Evolutionary conservation across 306 rosid genomes (phyloP).

Genomic region (Gynostemma pentaphyllum): DNA sequence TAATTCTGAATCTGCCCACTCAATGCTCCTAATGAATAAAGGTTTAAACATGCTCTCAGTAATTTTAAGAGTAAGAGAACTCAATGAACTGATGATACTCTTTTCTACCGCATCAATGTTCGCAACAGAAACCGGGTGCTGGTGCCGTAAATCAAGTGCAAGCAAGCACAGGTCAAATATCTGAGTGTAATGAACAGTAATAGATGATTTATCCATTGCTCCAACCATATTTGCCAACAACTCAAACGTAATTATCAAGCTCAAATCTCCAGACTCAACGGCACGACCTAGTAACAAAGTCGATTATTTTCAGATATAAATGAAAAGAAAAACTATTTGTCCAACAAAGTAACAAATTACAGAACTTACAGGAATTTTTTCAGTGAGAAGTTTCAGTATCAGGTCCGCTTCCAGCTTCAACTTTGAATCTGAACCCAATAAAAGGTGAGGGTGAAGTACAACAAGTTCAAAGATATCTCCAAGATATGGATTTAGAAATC

Average conservation of each 20-base stretch:
- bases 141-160: constrained; percentile 78
- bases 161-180: constrained; percentile 65
- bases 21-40: constrained; percentile 68
- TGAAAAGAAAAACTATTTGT: background rate
- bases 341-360: constrained; percentile 2
- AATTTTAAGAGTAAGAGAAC: constrained; percentile 64
- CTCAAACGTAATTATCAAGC: constrained; percentile 55
- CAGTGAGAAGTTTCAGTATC: constrained; percentile 54
- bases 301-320: constrained; percentile 4
- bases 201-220: constrained; percentile 60
- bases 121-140: constrained; percentile 44
- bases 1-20: constrained; percentile 71
- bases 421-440: constrained; percentile 41
- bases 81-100: constrained; percentile 41
- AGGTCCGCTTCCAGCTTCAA: constrained; percentile 48
- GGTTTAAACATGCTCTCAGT: constrained; percentile 89
- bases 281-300: constrained; percentile 39
- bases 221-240: constrained; percentile 51
- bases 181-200: constrained; percentile 49
- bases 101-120: constrained; percentile 54
- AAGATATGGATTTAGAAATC: constrained; percentile 72
- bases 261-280: constrained; percentile 63
- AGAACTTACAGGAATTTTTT: constrained; percentile 70
- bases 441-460: constrained; percentile 51
- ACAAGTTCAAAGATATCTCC: constrained; percentile 50